Evolutionary conservation across 2,329 filamentous ascomycete species (phyloP).

Genomic region (Cucurbitaria berberidis): DNA sequence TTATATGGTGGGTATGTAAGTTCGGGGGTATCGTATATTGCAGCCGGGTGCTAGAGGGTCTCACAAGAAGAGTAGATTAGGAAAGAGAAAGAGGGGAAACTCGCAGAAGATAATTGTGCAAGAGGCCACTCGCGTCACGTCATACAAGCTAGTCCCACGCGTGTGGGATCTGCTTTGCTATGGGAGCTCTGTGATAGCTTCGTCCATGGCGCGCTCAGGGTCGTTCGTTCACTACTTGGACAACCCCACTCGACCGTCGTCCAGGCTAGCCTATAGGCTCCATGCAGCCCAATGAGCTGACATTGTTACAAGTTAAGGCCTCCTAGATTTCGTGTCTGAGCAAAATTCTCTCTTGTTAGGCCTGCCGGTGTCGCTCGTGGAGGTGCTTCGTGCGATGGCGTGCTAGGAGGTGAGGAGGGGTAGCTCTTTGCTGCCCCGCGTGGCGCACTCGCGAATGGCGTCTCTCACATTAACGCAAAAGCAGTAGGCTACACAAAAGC

Average conservation of each 20-base stretch:
- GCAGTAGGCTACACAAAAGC: not conserved
- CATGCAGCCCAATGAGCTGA: constrained; percentile 2
- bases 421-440: constrained; percentile 1
- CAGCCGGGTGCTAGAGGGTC: constrained; percentile 6
- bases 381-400: not conserved
- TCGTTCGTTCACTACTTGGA: not conserved
- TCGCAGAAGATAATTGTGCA: constrained; percentile 16
- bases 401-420: not conserved
- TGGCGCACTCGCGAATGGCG: not conserved
- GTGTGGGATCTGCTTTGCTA: constrained; percentile 8
- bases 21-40: not conserved
- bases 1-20: not conserved
- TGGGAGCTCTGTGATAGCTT: not conserved
- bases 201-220: not conserved
- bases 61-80: constrained; percentile 12
- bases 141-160: constrained; percentile 22
- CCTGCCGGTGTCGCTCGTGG: constrained; percentile 3
- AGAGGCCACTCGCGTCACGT: constrained; percentile 27
- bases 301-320: not conserved
- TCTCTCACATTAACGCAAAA: no score
- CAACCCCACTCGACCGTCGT: not conserved
- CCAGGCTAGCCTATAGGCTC: constrained; percentile 1
- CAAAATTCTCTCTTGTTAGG: constrained; percentile 2
- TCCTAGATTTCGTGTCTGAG: not conserved
- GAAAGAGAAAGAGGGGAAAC: not conserved